phyloP scores from a whole-genome alignment of 2,329 filamentous ascomycete species.

The Pseudogymnoascus sp. region DNA sequence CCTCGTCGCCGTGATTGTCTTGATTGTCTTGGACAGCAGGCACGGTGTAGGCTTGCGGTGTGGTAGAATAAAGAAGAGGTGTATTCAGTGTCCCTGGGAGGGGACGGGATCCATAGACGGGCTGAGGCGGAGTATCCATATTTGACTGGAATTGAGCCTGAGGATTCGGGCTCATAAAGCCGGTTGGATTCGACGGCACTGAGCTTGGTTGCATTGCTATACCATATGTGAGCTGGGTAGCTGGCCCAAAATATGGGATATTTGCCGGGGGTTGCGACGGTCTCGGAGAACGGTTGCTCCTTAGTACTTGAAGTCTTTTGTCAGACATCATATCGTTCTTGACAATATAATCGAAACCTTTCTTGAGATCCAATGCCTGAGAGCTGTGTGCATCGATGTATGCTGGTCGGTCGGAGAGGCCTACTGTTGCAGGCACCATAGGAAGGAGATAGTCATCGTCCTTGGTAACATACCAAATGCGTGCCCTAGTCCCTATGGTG shows the following conservation, averaged over 20 bases:
- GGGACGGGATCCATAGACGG: too few species aligned
- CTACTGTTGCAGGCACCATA: background rate
- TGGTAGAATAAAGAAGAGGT: too few species aligned
- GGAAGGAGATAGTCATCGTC: background rate
- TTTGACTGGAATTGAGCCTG: too few species aligned
- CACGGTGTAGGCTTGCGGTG: too few species aligned
- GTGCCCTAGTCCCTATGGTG: slow-evolving; percentile 36
- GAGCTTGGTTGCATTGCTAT: too few species aligned
- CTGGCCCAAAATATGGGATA: too few species aligned
- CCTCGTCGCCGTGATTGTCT: background rate
- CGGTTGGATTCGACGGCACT: too few species aligned
- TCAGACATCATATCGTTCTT: background rate
- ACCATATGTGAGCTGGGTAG: too few species aligned
- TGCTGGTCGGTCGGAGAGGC: background rate
- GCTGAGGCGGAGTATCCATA: too few species aligned
- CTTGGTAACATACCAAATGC: slow-evolving; percentile 30
- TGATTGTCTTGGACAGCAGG: too few species aligned
- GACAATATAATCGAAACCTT: background rate
- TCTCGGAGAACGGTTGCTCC: background rate
- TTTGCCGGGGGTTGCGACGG: background rate
- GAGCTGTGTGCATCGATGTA: background rate
- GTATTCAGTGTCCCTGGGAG: too few species aligned
- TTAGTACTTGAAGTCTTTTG: background rate
- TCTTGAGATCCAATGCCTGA: background rate
- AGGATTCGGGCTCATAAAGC: too few species aligned